Evolutionary conservation across 495 filamentous ascomycete genomes (phyloP).

Genomic region (Neurospora cerealis): DNA sequence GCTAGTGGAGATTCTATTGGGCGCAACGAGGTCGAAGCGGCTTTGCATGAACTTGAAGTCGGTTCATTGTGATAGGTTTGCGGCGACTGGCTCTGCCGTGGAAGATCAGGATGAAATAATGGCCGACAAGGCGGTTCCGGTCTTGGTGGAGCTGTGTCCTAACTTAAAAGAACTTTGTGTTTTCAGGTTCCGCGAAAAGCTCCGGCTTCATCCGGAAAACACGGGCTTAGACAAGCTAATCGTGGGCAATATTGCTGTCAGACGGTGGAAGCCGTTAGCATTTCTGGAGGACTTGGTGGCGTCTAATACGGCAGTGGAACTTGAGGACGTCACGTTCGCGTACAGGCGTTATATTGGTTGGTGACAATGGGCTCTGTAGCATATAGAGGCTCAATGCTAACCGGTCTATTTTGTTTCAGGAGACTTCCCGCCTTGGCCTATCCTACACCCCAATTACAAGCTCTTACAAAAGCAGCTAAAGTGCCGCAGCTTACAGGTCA

Average conservation of each 20-base stretch:
- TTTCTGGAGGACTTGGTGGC: not conserved
- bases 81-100: not conserved
- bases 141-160: not conserved
- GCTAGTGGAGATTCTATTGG: not conserved
- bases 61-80: not conserved
- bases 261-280: not conserved
- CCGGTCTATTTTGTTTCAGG: not conserved
- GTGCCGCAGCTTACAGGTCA: not conserved
- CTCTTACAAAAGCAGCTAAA: not conserved
- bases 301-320: not conserved
- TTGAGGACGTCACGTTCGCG: not conserved
- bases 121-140: not conserved
- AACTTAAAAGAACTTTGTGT: not conserved
- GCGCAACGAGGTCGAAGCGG: not conserved
- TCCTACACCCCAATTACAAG: not conserved
- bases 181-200: not conserved
- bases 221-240: not conserved
- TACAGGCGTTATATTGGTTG: not conserved
- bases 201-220: not conserved
- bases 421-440: no score
- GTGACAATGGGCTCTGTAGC: not conserved
- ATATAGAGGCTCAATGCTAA: not conserved
- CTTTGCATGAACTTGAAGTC: not conserved
- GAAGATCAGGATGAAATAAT: not conserved
- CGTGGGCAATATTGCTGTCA: rapidly evolving